phyloP scores from a whole-genome alignment of 306 rosid species.

The Trifolium dubium region DNA sequence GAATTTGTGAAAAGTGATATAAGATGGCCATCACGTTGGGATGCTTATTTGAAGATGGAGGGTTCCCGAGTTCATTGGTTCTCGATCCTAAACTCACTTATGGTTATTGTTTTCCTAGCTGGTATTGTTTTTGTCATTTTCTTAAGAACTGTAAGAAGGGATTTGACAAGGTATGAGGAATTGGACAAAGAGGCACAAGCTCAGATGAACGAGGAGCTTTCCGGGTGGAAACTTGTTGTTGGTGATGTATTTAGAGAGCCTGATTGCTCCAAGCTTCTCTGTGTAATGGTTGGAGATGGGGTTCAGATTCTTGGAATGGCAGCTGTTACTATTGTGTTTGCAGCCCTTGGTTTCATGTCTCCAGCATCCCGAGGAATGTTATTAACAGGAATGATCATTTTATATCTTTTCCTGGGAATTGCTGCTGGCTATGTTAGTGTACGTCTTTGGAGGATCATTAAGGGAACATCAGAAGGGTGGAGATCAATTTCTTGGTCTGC shows the following conservation, averaged over 20 bases:
- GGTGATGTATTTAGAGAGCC: constrained; percentile 97
- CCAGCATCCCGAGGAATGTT: constrained; percentile 76
- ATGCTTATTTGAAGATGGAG: constrained; percentile 93
- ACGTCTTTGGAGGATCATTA: constrained; percentile 83
- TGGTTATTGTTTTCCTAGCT: constrained; percentile 94
- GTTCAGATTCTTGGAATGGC: constrained; percentile 90
- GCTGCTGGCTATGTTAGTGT: constrained; percentile 86
- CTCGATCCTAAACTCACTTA: constrained; percentile 55
- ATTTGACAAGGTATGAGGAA: constrained; percentile 86
- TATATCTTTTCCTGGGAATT: constrained; percentile 83
- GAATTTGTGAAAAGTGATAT: constrained; percentile 79
- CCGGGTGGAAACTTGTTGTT: constrained; percentile 96
- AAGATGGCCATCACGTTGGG: constrained; percentile 96
- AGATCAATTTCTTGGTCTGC: constrained; percentile 76
- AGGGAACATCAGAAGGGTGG: constrained; percentile 90
- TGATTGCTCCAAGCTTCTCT: constrained; percentile 73
- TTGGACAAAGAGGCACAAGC: constrained; percentile 94
- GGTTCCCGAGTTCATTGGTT: constrained; percentile 98
- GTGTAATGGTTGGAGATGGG: constrained; percentile 90
- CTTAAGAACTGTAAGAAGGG: constrained; percentile 88
- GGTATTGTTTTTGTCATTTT: constrained; percentile 89
- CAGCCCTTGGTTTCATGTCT: constrained; percentile 80
- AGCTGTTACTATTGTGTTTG: constrained; percentile 78
- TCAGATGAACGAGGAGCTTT: constrained; percentile 94
- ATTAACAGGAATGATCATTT: constrained; percentile 86